Base-by-base conservation (phyloP, 305 asterid species). In the Solanum hybrid region DNA sequence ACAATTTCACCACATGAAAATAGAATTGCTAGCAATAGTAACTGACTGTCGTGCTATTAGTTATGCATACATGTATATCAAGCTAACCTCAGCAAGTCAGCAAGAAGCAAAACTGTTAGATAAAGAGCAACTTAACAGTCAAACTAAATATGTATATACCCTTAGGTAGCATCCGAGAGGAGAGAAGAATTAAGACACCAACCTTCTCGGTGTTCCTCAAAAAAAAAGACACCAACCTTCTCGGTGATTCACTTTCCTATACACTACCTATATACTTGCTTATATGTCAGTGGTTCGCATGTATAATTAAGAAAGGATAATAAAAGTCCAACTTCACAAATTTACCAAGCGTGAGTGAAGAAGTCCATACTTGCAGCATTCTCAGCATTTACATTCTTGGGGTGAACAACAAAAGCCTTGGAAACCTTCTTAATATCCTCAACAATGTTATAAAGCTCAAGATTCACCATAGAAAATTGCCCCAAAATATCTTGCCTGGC, bases 381-480 rank as follows among this genome's bases (percentile, higher is more conserved):
- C 93, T 96, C 99, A 72, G 99, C 99, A 94, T 94, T 96, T 82
- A 96, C 98, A 95, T 94, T 95, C 94, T 94, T 97, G 61, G 99
- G 99, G 92, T 96, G 95, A 91, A 97, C 99, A 91, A 96, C 98
- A 91, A 96, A 97, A 90, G 98, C 98, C 95, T 95, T 96, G 89
- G 99, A 97, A 81, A 96, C 99, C 91, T 96, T 96, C 94, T 96
- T 97, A 89, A 97, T 94, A 87, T 96, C 99, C 91, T 96, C 98
- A 57, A 96, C 99, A 89, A 96, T 97, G 90, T 94, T 97, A 92
- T 92, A 96, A 68, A 97, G 98, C 95, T 97, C 99, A 34, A 97
- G 92, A 93, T 97, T 96, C 89, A 96, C 99, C 99, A 96, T 97
- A 8, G 99, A 97, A 91, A 97, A 97, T 92, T 96, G 99, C 87